Base-by-base conservation (phyloP, 306 rosid species). In the Fagus sylvatica region DNA sequence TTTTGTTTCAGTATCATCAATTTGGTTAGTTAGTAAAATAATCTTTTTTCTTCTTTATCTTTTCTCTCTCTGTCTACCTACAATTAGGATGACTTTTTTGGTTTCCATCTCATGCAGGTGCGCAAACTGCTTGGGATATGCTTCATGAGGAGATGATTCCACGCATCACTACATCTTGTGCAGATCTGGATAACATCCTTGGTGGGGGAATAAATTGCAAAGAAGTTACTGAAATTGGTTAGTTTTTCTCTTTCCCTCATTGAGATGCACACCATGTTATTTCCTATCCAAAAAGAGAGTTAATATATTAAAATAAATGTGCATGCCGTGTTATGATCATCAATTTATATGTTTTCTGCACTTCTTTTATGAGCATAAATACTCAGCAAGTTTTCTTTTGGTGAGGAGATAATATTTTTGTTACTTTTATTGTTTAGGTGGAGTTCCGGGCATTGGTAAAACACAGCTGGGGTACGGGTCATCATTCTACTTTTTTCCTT, bases 361-460 rank as follows among this genome's bases (percentile, higher is more conserved):
- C 65, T 36, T 57, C 72, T 42, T 49, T 56, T 55, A 22, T 72
- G 17, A 78, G 67, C 9, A 19, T 5, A 69, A 70, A 65, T 46
- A 42, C 32, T 51, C 2, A 6, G 19, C 13, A 37, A 34, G 60
- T 78, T 77, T 76, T 82, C 51, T 83, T 17, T 53, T 69, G 17
- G 32, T 33, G 22, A 67, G 32, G 76, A 68, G 67, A 66, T 80
- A n/a, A 65, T 78, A 7, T 61, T 41, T 69, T 55, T 74, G 17
- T 59, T 70, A 69, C 39, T 62, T 57, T 37, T 39, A 17, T 65
- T 85, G 37, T 76, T 66, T 79, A 93, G 99, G 98, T 81, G 98
- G 99, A 76, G 93, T 92, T 71, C 99, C 98, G 0, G 99, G 99
- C 78, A 93, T 95, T 3, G 97, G 98, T 80, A 92, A 95, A 93